These are phyloP conservation scores for Phytophthora sp. DNA, from an alignment of 352 stramenopile genomes.

Conservation along the genomic window DNA sequence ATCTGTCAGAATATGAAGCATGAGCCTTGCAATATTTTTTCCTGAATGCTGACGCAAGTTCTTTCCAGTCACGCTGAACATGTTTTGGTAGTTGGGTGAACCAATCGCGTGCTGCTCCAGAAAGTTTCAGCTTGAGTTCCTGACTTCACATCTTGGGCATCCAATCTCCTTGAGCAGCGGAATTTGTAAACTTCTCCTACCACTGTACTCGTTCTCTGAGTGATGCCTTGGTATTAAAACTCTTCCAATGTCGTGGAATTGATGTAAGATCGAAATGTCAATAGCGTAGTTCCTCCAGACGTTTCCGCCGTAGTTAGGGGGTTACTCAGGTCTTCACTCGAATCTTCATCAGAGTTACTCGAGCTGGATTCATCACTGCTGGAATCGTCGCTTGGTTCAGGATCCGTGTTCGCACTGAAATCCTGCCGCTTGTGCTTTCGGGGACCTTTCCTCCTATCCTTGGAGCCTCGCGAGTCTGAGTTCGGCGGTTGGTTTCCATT, in stretches of 20 bases:
- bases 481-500: too few species aligned
- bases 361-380: not conserved
- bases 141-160: not conserved
- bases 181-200: not conserved
- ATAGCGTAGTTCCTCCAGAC: not conserved
- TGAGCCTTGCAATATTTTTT: not conserved
- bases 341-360: not conserved
- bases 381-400: too few species aligned
- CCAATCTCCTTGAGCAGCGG: not conserved
- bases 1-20: not conserved
- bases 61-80: not conserved
- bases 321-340: not conserved
- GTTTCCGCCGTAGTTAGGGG: not conserved
- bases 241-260: not conserved
- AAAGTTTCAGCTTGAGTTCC: conserved; percentile 3
- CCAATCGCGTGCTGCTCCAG: not conserved
- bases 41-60: not conserved
- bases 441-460: too few species aligned
- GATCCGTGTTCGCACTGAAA: not conserved
- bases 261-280: not conserved
- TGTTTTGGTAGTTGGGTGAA: not conserved
- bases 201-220: not conserved
- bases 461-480: too few species aligned
- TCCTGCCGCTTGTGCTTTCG: not conserved
- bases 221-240: not conserved